These are phyloP conservation scores for Psilocybe azurescens DNA, from an alignment of 768 basidiomycete genomes.

Conservation along the genomic window DNA sequence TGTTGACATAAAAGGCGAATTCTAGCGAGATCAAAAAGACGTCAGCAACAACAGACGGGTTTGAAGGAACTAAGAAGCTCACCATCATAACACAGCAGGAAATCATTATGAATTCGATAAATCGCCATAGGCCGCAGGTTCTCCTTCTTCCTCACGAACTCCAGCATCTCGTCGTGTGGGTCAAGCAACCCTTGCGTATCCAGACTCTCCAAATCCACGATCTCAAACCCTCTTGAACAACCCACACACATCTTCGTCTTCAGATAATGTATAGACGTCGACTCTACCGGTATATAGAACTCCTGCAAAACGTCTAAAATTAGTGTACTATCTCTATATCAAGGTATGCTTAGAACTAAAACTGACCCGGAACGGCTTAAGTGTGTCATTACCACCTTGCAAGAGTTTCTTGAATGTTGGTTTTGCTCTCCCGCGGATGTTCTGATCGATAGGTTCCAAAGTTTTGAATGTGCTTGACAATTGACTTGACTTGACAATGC, in stretches of 20 bases:
- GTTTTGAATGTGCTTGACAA: conserved; percentile 97
- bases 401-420: conserved; percentile 95
- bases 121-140: conserved; percentile 94
- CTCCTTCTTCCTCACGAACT: conserved; percentile 92
- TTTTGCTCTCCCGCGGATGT: conserved; percentile 75
- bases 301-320: conserved; percentile 56
- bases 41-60: too few relatives aligned
- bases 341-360: neutral
- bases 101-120: conserved; percentile 95
- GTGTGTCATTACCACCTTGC: conserved; percentile 93
- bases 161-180: conserved; percentile 87
- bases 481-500: conserved; percentile 95
- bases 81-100: conserved; percentile 98
- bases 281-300: conserved; percentile 98
- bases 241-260: conserved; percentile 98
- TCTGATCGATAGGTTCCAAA: conserved; percentile 94
- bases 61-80: conserved; percentile 27
- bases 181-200: conserved; percentile 97
- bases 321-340: neutral
- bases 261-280: conserved; percentile 94
- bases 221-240: conserved; percentile 97
- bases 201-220: conserved; percentile 95
- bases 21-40: conserved; percentile 50
- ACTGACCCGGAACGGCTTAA: conserved; percentile 85
- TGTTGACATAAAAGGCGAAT: conserved; percentile 99